A percentile compares a stretch with the other conserved stretches of the same genome.
These are phyloP conservation scores for Waltiozyma sp. DNA, from an alignment of 1,139 yeast genomes.

Conservation along the genomic window DNA sequence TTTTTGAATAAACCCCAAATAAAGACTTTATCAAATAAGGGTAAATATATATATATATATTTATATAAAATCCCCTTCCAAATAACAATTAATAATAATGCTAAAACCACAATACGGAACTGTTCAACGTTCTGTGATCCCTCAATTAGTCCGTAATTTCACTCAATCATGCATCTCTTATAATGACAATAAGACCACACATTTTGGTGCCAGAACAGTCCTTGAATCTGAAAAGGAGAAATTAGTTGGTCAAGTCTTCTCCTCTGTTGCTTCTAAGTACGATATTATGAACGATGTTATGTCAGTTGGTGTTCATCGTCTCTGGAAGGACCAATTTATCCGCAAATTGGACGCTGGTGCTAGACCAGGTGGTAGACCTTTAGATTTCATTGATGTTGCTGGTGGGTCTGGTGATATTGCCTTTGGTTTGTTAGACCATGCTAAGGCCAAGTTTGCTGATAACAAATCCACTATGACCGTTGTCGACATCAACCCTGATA, in stretches of 20 bases:
- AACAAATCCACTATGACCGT: constrained; percentile 71
- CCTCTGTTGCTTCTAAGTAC: constrained; percentile 88
- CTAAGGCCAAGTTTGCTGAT: constrained; percentile 71
- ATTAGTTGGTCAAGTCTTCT: constrained; percentile 80
- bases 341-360: constrained; percentile 85
- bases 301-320: constrained; percentile 90
- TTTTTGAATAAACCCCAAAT: too few relatives aligned
- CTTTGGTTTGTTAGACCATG: constrained; percentile 87
- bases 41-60: too few relatives aligned
- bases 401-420: constrained; percentile 99
- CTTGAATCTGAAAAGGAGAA: constrained; percentile 74
- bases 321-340: constrained; percentile 92
- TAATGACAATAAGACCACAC: constrained; percentile 44
- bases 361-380: constrained; percentile 76
- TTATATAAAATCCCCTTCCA: too few relatives aligned
- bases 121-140: constrained; percentile 2
- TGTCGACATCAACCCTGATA: constrained; percentile 91
- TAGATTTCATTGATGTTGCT: constrained; percentile 89
- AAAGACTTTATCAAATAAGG: too few relatives aligned
- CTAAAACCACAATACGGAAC: constrained; percentile 1
- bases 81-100: too few relatives aligned
- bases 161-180: background rate
- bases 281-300: constrained; percentile 97
- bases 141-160: background rate
- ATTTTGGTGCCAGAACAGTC: constrained; percentile 87